phyloP scores from a whole-genome alignment of 495 filamentous ascomycete genomes.

The Clavariopsis aquatica region DNA sequence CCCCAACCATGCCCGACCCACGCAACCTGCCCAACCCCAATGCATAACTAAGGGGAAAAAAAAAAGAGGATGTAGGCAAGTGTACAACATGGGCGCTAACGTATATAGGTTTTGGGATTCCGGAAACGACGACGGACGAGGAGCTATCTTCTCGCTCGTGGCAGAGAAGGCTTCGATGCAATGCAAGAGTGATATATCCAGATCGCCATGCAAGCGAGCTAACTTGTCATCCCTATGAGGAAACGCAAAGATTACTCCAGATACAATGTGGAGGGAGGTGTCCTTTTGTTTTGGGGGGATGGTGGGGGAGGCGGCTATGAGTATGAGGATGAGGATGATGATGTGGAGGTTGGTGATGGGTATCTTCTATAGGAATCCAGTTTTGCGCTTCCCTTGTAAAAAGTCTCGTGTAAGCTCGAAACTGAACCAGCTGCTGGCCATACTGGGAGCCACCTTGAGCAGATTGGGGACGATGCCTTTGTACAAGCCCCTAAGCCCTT shows the following conservation, averaged over 20 bases:
- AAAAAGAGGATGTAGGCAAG: not conserved
- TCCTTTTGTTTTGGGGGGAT: not conserved
- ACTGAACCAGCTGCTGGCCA: conserved; percentile 97
- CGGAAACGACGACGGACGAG: not conserved
- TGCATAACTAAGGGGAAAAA: no score
- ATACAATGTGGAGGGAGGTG: not conserved
- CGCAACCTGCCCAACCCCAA: no score
- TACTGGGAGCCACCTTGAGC: conserved; percentile 95
- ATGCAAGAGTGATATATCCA: conserved; percentile 23
- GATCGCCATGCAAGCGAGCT: conserved; percentile 4
- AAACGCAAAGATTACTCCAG: not conserved
- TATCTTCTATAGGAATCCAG: conserved; percentile 23
- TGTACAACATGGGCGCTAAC: not conserved
- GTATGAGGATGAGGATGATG: not conserved
- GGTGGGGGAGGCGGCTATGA: no score
- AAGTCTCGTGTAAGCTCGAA: conserved; percentile 92
- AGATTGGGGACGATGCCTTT: conserved; percentile 94
- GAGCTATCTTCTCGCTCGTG: not conserved
- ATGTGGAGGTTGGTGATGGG: not conserved
- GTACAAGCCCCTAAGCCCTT: conserved; percentile 77
- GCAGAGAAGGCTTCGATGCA: not conserved
- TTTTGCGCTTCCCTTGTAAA: conserved; percentile 51
- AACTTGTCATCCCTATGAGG: not conserved
- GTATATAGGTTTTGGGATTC: not conserved
- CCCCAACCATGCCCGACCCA: no score